A percentile compares a stretch with the other conserved stretches of the same genome.
These are phyloP conservation scores for Thelonectria discophora DNA, from an alignment of 2,329 filamentous ascomycete genomes.

Conservation along the genomic window DNA sequence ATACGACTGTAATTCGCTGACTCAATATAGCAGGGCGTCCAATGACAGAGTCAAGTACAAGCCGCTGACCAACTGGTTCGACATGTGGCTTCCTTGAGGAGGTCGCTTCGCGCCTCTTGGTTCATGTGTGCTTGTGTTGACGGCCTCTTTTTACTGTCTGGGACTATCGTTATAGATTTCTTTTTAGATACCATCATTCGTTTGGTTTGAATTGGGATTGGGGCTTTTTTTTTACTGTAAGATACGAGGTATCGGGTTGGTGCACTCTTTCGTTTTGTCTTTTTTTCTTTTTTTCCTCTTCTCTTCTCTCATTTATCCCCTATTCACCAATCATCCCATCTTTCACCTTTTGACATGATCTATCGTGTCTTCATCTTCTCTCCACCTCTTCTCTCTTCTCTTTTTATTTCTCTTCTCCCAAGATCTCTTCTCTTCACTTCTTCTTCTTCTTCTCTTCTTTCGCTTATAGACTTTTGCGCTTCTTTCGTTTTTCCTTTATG, in stretches of 20 bases:
- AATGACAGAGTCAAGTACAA: slow-evolving; percentile 41
- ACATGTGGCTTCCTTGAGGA: slow-evolving; percentile 39
- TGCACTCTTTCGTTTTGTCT: slow-evolving; percentile 7
- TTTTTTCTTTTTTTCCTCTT: neutral
- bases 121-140: no score
- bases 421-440: neutral
- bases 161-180: neutral
- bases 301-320: neutral
- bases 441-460: neutral
- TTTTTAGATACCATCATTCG: neutral
- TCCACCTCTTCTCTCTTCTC: neutral
- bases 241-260: neutral
- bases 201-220: neutral
- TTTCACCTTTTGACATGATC: neutral
- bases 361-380: slow-evolving; percentile 8
- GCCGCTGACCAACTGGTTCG: slow-evolving; percentile 42
- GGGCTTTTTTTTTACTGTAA: neutral
- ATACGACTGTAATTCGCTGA: neutral
- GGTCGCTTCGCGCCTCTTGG: slow-evolving; percentile 2
- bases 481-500: neutral
- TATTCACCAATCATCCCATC: neutral
- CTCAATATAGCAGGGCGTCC: neutral
- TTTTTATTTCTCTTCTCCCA: neutral
- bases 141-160: neutral
- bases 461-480: neutral